phyloP scores from a whole-genome alignment of 768 basidiomycete species.

The Thelephora ganbajun region DNA sequence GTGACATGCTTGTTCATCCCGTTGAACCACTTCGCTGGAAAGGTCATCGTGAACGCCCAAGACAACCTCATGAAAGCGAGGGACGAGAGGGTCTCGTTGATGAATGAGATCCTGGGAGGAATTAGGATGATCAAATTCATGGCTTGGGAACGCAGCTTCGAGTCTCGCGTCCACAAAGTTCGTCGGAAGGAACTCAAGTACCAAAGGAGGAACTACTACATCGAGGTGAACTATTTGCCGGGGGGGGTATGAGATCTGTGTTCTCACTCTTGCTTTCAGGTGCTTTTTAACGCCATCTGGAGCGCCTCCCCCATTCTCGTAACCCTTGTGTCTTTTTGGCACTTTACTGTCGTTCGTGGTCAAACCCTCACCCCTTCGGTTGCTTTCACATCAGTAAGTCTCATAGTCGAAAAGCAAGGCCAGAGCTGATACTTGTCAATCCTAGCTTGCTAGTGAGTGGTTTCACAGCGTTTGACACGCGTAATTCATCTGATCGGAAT shows the following conservation, averaged over 20 bases:
- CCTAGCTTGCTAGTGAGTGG: neutral
- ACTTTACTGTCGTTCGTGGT: conserved; percentile 57
- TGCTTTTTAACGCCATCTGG: conserved; percentile 42
- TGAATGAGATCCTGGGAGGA: conserved; percentile 88
- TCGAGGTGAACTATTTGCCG: conserved; percentile 38
- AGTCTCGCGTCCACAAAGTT: conserved; percentile 54
- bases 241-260: neutral
- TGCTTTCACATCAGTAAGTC: conserved; percentile 50
- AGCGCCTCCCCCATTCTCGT: conserved; percentile 32
- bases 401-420: neutral
- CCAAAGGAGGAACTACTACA: conserved; percentile 76
- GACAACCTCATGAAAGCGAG: conserved; percentile 85
- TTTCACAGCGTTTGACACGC: neutral
- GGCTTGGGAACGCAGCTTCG: conserved; percentile 91
- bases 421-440: neutral
- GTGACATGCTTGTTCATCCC: conserved; percentile 56
- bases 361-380: conserved; percentile 67
- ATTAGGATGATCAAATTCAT: conserved; percentile 95
- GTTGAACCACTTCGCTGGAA: conserved; percentile 75
- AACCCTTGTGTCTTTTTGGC: conserved; percentile 37
- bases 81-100: conserved; percentile 79
- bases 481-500: neutral
- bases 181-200: conserved; percentile 73
- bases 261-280: conserved; percentile 10
- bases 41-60: conserved; percentile 62